Evolutionary conservation across 371 early-diverging fungal genomes (phyloP).

Genomic region (Mycotypha africana): DNA sequence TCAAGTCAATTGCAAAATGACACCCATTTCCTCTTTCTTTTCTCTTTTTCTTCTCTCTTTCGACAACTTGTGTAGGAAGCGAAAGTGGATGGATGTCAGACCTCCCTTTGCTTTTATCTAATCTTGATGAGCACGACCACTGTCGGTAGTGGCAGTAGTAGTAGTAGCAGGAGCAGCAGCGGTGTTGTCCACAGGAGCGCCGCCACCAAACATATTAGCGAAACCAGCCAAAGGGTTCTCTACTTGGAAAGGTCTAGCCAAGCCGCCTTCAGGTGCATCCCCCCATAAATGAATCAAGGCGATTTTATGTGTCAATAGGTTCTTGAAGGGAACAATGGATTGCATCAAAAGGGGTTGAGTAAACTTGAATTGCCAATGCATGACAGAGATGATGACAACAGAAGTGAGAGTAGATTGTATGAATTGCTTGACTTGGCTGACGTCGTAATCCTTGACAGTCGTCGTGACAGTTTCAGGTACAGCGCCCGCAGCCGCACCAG

Average conservation of each 20-base stretch:
- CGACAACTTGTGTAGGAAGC: no score
- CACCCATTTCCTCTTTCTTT: no score
- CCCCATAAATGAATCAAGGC: constrained; percentile 81
- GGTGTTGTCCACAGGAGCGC: background rate
- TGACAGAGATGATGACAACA: constrained; percentile 65
- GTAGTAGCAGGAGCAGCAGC: constrained; percentile 20
- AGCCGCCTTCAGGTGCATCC: constrained; percentile 72
- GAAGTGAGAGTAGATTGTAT: constrained; percentile 67
- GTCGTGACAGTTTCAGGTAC: constrained; percentile 53
- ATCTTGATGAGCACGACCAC: constrained; percentile 11
- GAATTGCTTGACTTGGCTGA: constrained; percentile 68
- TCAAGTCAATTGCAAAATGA: no score
- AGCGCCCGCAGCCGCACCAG: constrained; percentile 13
- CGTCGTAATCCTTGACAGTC: constrained; percentile 78
- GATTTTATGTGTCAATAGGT: constrained; percentile 63
- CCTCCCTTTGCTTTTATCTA: no score
- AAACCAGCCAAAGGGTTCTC: constrained; percentile 67
- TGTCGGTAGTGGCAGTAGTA: constrained; percentile 3
- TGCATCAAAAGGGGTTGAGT: constrained; percentile 89
- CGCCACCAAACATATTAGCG: constrained; percentile 33
- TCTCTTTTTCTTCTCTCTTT: no score
- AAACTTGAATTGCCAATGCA: constrained; percentile 88
- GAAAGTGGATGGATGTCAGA: no score
- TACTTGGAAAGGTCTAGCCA: constrained; percentile 82
- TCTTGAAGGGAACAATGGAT: constrained; percentile 77